phyloP scores from a whole-genome alignment of 73 alveolate species.

The Breviolum minutum region DNA sequence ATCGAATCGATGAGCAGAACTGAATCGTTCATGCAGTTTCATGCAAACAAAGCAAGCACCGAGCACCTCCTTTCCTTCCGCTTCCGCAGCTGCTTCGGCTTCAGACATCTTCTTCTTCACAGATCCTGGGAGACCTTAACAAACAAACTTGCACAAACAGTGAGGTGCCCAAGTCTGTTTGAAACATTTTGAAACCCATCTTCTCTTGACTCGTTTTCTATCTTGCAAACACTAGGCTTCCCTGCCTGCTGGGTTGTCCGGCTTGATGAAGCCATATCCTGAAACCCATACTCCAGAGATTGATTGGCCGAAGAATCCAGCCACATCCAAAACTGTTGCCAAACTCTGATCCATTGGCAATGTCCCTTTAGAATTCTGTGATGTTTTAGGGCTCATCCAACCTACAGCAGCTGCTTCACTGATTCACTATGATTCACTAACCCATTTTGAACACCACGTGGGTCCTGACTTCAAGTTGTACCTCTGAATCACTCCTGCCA shows the following conservation, averaged over 20 bases:
- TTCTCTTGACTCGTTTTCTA: not conserved
- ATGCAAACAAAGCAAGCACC: not conserved
- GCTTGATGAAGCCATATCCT: constrained; percentile 66
- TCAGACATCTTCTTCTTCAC: constrained; percentile 62
- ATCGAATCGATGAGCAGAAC: not conserved
- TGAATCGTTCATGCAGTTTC: not conserved
- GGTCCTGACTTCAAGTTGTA: constrained; percentile 14
- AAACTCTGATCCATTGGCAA: no score
- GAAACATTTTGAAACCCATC: not conserved
- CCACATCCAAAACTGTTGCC: no score
- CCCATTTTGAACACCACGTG: not conserved
- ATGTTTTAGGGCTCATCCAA: no score
- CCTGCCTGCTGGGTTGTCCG: constrained; percentile 10
- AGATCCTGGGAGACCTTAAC: not conserved
- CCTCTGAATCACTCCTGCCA: constrained; percentile 8
- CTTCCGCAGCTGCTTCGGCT: constrained; percentile 32
- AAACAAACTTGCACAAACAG: not conserved
- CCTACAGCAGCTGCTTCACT: no score
- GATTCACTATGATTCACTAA: no score
- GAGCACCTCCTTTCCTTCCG: constrained; percentile 46
- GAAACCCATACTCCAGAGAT: not conserved
- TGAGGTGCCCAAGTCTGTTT: not conserved
- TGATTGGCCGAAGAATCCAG: no score
- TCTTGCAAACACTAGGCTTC: not conserved
- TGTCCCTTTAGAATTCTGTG: no score